phyloP scores from a whole-genome alignment of 1,139 yeast species.

The Nadsonia starkeyi-henricii region DNA sequence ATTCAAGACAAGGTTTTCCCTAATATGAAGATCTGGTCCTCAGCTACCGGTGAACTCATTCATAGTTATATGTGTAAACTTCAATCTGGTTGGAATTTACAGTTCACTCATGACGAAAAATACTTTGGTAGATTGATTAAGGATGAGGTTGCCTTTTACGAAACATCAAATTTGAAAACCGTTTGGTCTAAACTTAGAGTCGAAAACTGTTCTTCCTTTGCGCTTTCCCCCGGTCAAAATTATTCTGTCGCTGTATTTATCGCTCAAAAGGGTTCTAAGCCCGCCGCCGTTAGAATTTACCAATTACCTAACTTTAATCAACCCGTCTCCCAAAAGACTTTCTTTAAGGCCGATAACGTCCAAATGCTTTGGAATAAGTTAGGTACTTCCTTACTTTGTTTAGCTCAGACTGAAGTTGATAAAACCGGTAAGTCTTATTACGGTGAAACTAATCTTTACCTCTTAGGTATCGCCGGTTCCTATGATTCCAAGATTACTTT shows the following conservation, averaged over 20 bases:
- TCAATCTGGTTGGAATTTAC: constrained; percentile 87
- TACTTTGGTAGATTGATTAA: constrained; percentile 47
- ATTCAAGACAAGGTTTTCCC: constrained; percentile 54
- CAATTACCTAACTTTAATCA: constrained; percentile 55
- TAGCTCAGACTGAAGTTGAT: constrained; percentile 94
- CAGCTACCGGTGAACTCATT: constrained; percentile 32
- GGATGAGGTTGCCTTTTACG: constrained; percentile 58
- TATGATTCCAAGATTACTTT: constrained; percentile 81
- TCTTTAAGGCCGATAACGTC: constrained; percentile 92
- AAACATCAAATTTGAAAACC: constrained; percentile 37
- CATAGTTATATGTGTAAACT: constrained; percentile 65
- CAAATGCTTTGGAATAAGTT: constrained; percentile 84
- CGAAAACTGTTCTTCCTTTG: constrained; percentile 35
- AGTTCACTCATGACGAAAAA: constrained; percentile 68
- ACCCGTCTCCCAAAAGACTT: constrained; percentile 75
- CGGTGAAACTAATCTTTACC: constrained; percentile 87
- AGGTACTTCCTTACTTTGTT: constrained; percentile 87
- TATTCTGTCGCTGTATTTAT: constrained; percentile 87
- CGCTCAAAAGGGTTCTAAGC: constrained; percentile 66
- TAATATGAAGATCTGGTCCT: constrained; percentile 64
- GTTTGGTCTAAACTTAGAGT: constrained; percentile 50
- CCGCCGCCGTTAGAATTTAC: constrained; percentile 79
- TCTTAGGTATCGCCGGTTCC: constrained; percentile 84
- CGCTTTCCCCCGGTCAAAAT: constrained; percentile 76
- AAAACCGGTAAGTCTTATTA: constrained; percentile 87